These are phyloP conservation scores for Arachnomyces sp. DNA, from an alignment of 2,329 filamentous ascomycete genomes.

Conservation along the genomic window DNA sequence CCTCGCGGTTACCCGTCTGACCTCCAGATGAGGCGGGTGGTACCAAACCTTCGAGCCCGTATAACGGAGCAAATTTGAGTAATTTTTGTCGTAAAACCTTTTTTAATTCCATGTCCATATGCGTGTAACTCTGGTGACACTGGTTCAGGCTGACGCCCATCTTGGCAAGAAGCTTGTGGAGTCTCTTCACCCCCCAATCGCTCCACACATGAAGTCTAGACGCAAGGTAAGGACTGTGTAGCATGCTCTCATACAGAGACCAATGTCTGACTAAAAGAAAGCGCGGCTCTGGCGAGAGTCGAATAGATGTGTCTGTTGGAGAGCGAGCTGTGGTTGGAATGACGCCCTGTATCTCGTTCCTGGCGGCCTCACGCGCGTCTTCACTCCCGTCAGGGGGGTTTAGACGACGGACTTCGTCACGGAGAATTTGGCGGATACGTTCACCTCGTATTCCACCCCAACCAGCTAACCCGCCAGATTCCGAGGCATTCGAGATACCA, in stretches of 20 bases:
- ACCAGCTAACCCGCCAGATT: slow-evolving; percentile 51
- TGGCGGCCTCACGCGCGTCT: slow-evolving; percentile 51
- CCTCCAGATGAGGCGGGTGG: slow-evolving; percentile 67
- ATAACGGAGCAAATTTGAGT: slow-evolving; percentile 83
- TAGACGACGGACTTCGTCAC: slow-evolving; percentile 87
- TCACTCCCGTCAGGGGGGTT: slow-evolving; percentile 66
- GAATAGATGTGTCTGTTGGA: slow-evolving; percentile 85
- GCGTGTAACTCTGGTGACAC: slow-evolving; percentile 90
- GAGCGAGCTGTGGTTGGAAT: slow-evolving; percentile 84
- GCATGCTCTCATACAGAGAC: slow-evolving; percentile 97
- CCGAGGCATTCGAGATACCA: slow-evolving; percentile 52
- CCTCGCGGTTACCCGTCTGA: slow-evolving; percentile 68
- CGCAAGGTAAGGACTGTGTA: slow-evolving; percentile 91
- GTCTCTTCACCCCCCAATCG: slow-evolving; percentile 74
- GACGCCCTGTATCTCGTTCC: slow-evolving; percentile 64
- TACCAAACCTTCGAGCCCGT: slow-evolving; percentile 89
- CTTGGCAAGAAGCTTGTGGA: slow-evolving; percentile 92
- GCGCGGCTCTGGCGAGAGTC: slow-evolving; percentile 84
- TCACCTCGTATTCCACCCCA: slow-evolving; percentile 79
- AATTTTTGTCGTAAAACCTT: slow-evolving; percentile 76
- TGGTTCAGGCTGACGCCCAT: slow-evolving; percentile 95
- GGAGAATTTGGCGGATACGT: slow-evolving; percentile 73
- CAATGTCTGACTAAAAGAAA: slow-evolving; percentile 92
- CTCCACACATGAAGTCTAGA: slow-evolving; percentile 91
- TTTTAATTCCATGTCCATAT: slow-evolving; percentile 98